Evolutionary conservation across 1,284 basidiomycete species (phyloP).

Genomic region (Heterobasidion irregulare): DNA sequence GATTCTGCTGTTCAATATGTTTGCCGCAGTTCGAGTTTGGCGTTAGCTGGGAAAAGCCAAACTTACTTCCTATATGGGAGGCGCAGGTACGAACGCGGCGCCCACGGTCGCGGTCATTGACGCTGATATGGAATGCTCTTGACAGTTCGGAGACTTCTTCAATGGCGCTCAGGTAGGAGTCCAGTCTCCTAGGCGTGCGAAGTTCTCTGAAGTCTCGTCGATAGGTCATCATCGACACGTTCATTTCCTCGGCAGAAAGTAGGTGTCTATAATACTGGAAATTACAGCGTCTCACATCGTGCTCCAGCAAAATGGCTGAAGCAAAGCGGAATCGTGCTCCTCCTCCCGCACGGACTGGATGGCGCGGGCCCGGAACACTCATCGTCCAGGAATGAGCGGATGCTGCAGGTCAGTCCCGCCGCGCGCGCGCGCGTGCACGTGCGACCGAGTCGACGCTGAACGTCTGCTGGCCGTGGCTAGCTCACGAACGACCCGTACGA

Average conservation of each 20-base stretch:
- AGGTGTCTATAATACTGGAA: slow-evolving; percentile 19
- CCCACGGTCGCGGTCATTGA: neutral
- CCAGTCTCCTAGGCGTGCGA: neutral
- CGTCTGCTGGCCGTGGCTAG: slow-evolving; percentile 21
- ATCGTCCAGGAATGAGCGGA: slow-evolving; percentile 76
- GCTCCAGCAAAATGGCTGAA: slow-evolving; percentile 83
- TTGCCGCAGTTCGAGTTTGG: slow-evolving; percentile 73
- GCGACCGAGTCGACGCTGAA: slow-evolving; percentile 4
- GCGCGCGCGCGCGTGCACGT: too few relatives aligned
- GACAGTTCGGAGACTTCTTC: slow-evolving; percentile 83
- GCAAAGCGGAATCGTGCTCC: slow-evolving; percentile 82
- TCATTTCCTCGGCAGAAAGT: slow-evolving; percentile 79
- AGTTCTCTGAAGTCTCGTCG: neutral
- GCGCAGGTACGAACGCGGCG: slow-evolving; percentile 55
- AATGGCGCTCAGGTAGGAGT: slow-evolving; percentile 70
- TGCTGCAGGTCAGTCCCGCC: slow-evolving; percentile 55
- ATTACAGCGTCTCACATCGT: slow-evolving; percentile 5
- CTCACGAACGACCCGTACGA: slow-evolving; percentile 64
- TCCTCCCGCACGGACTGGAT: slow-evolving; percentile 82
- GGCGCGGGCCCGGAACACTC: slow-evolving; percentile 91
- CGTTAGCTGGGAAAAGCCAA: slow-evolving; percentile 77
- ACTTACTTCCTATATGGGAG: slow-evolving; percentile 82
- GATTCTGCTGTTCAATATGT: too few relatives aligned
- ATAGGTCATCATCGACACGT: slow-evolving; percentile 80
- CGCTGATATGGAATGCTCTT: neutral